Conservation (phyloP, 805 yeast genomes). For the Wickerhamomyces sydowiorum region DNA sequence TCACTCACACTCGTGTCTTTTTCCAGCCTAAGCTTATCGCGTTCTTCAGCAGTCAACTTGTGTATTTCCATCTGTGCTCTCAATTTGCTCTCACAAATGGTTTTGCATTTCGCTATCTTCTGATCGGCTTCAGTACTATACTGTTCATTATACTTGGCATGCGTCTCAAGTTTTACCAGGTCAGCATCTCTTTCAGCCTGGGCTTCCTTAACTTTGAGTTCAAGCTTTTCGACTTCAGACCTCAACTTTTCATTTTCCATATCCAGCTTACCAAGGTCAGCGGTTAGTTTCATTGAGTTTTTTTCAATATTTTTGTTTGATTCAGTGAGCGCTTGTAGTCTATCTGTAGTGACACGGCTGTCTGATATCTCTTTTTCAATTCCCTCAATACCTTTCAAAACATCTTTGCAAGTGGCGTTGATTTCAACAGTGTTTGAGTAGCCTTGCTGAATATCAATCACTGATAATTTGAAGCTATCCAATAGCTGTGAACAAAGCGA, state of each 20-base stretch:
- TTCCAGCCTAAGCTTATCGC: slow-evolving; percentile 19
- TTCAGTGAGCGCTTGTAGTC: background rate
- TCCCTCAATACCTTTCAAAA: background rate
- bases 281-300: no score
- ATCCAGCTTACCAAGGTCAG: background rate
- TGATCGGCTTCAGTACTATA: slow-evolving; percentile 8
- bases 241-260: background rate
- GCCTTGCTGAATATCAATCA: background rate
- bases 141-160: background rate
- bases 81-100: slow-evolving; percentile 29
- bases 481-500: background rate
- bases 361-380: background rate
- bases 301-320: background rate
- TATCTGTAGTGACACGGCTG: no score
- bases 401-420: background rate
- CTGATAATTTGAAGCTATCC: background rate
- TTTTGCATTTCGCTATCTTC: slow-evolving; percentile 14
- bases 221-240: background rate
- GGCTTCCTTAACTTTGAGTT: no score
- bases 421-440: background rate
- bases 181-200: background rate
- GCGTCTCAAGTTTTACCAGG: background rate
- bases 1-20: slow-evolving; percentile 14
- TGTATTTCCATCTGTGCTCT: slow-evolving; percentile 29
- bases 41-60: slow-evolving; percentile 24